Evolutionary conservation across 1,284 basidiomycete species (phyloP).

Genomic region (Prillingera fragicola): DNA sequence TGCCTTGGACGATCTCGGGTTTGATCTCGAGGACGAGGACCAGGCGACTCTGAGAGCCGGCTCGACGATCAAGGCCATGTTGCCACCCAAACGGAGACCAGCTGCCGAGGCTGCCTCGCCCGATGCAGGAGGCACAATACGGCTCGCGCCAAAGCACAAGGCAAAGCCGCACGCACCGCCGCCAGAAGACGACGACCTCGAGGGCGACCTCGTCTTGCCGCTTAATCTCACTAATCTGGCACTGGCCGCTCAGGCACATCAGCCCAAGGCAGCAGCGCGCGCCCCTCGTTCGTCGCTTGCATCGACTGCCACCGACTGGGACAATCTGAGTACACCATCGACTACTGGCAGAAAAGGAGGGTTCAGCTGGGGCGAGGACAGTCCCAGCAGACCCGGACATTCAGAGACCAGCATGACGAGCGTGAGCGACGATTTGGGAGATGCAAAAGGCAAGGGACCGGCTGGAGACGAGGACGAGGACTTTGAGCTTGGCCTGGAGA

Average conservation of each 20-base stretch:
- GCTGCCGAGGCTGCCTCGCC: background rate
- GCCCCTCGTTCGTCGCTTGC: constrained; percentile 27
- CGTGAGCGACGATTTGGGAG: constrained; percentile 30
- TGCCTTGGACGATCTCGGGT: constrained; percentile 38
- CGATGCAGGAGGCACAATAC: background rate
- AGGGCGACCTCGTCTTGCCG: constrained; percentile 40
- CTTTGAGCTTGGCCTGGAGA: constrained; percentile 37
- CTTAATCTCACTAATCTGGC: constrained; percentile 39
- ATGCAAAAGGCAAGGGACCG: constrained; percentile 8
- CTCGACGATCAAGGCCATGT: constrained; percentile 38
- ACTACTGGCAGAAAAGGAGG: constrained; percentile 19
- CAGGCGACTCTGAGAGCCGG: constrained; percentile 43
- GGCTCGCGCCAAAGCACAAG: background rate
- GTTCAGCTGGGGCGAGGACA: constrained; percentile 29
- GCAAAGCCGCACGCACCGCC: background rate
- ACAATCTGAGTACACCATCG: constrained; percentile 15
- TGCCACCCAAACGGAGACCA: constrained; percentile 30
- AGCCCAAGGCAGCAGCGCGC: constrained; percentile 11
- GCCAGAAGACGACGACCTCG: constrained; percentile 22
- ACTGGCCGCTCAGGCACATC: constrained; percentile 27
- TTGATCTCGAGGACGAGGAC: constrained; percentile 37
- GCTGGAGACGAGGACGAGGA: constrained; percentile 24
- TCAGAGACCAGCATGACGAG: constrained; percentile 39
- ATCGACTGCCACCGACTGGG: constrained; percentile 29
- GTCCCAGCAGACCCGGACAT: constrained; percentile 9